A percentile compares a stretch with the other conserved stretches of the same genome.
These are phyloP conservation scores for Trichophaea hybrida DNA, from an alignment of 2,329 filamentous ascomycete species.

Conservation along the genomic window DNA sequence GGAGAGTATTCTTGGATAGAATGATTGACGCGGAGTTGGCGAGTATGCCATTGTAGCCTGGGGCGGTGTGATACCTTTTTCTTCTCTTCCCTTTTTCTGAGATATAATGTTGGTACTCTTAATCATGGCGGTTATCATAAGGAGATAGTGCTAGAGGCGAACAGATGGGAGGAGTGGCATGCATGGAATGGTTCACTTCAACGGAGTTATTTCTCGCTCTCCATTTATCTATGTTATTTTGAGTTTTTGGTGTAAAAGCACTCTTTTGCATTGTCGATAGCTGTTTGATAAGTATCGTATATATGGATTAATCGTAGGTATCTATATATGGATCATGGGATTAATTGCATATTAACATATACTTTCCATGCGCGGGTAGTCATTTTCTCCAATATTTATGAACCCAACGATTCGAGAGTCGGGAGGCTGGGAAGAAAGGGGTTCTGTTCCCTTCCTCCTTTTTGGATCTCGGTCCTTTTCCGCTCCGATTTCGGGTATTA, in stretches of 20 bases:
- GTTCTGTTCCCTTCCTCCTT: too few species aligned
- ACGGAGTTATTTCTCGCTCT: neutral
- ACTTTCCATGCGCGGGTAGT: too few species aligned
- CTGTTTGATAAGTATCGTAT: too few species aligned
- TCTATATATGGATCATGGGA: too few species aligned
- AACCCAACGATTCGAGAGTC: too few species aligned
- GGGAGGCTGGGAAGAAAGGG: too few species aligned
- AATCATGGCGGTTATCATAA: neutral
- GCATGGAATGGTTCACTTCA: neutral
- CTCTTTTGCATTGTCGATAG: too few species aligned
- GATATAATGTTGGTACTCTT: neutral
- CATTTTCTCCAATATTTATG: too few species aligned
- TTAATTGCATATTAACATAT: too few species aligned
- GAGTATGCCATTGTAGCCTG: conserved; percentile 53
- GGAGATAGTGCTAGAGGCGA: neutral
- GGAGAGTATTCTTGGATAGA: conserved; percentile 74
- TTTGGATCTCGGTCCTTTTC: too few species aligned
- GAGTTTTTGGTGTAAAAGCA: neutral
- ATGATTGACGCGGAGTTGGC: conserved; percentile 89
- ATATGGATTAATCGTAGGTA: too few species aligned
- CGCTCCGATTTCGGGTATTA: too few species aligned
- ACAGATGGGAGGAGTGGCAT: neutral
- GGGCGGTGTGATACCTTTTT: conserved; percentile 3
- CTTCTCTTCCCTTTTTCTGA: conserved; percentile 1
- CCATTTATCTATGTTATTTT: neutral